Conservation (phyloP, 1,284 basidiomycete genomes). For the Prillingera fragicola region DNA sequence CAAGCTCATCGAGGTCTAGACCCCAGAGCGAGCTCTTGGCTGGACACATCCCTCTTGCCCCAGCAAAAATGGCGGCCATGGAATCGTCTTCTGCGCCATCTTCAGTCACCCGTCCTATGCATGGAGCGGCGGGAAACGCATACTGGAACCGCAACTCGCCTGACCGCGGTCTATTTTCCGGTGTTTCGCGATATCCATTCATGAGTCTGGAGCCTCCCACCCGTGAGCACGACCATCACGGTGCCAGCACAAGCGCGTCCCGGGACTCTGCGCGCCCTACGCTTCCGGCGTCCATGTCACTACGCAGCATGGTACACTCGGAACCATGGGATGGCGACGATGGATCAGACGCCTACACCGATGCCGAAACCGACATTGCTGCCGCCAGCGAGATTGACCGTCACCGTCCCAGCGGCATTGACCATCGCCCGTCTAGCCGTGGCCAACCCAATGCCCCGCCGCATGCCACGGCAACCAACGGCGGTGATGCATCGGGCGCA, state of each 20-base stretch:
- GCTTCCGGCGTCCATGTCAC: slow-evolving; percentile 12
- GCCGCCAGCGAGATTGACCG: too few relatives aligned
- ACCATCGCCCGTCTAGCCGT: too few relatives aligned
- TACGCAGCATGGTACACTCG: slow-evolving; percentile 18
- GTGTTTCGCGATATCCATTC: slow-evolving; percentile 15
- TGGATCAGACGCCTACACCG: slow-evolving; percentile 11
- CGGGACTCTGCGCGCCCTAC: neutral
- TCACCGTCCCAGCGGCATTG: too few relatives aligned
- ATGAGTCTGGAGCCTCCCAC: slow-evolving; percentile 10
- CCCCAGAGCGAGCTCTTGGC: too few relatives aligned
- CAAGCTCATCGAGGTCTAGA: too few relatives aligned
- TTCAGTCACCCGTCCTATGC: too few relatives aligned
- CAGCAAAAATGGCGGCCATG: too few relatives aligned
- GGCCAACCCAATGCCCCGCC: too few relatives aligned
- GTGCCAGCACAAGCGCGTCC: neutral
- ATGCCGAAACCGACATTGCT: neutral
- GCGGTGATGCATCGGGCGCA: too few relatives aligned
- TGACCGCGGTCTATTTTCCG: slow-evolving; percentile 9
- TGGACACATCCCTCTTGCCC: too few relatives aligned
- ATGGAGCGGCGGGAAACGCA: neutral
- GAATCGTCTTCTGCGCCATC: too few relatives aligned
- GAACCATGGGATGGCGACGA: slow-evolving; percentile 21
- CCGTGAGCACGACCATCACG: neutral
- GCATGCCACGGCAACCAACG: too few relatives aligned
- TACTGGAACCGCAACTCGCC: slow-evolving; percentile 15